Evolutionary conservation across 805 yeast species (phyloP).

Genomic region (Lipomyces lipofer): DNA sequence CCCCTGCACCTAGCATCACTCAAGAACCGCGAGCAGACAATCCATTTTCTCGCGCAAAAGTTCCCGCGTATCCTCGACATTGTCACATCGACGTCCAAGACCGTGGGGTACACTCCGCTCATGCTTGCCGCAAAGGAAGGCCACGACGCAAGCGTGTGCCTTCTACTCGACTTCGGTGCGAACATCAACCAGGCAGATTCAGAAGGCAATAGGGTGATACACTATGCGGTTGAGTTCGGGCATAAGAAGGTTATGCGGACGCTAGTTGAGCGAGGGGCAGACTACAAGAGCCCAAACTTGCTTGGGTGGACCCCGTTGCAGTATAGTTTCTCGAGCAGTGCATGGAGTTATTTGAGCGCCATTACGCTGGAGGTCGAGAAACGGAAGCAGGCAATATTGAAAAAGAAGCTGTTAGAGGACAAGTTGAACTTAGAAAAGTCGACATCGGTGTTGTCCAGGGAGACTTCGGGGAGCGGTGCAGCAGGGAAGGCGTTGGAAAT

Average conservation of each 20-base stretch:
- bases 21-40: constrained; percentile 67
- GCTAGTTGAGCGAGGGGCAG: constrained; percentile 52
- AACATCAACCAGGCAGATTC: constrained; percentile 69
- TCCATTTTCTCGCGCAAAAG: constrained; percentile 70
- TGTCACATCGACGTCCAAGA: constrained; percentile 50
- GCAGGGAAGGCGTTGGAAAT: too few relatives aligned
- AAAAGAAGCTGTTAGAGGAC: constrained; percentile 6
- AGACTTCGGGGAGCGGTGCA: neutral
- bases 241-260: constrained; percentile 56
- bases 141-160: constrained; percentile 60
- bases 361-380: constrained; percentile 20
- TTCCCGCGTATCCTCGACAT: constrained; percentile 60
- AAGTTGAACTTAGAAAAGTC: constrained; percentile 9
- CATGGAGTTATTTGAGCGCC: constrained; percentile 8
- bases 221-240: constrained; percentile 75
- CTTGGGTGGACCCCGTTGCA: constrained; percentile 70
- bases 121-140: constrained; percentile 66
- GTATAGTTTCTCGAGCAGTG: constrained; percentile 48
- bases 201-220: constrained; percentile 80
- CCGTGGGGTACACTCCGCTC: constrained; percentile 42
- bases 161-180: constrained; percentile 73
- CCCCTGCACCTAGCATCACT: constrained; percentile 70
- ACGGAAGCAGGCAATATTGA: neutral
- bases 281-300: constrained; percentile 51
- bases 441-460: neutral